These are phyloP conservation scores for Paralagenidium karlingii DNA, from an alignment of 352 stramenopile genomes.

Conservation along the genomic window DNA sequence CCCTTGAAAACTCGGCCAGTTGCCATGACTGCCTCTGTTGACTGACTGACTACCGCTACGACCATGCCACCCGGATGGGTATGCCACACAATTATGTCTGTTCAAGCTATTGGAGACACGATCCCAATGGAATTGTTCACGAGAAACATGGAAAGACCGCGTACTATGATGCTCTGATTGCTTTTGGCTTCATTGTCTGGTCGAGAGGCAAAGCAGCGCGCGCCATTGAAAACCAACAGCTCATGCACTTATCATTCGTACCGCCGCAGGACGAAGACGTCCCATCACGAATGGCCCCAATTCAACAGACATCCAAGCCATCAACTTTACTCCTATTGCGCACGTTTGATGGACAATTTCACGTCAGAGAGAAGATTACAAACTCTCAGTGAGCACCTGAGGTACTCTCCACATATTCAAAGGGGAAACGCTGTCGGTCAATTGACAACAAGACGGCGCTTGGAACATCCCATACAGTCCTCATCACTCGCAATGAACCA, in stretches of 20 bases:
- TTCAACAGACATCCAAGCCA: slow-evolving; percentile 12
- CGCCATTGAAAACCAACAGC: slow-evolving; percentile 74
- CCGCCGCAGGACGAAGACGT: slow-evolving; percentile 12
- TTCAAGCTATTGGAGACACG: slow-evolving; percentile 74
- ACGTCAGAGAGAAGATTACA: slow-evolving; percentile 69
- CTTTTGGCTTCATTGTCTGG: slow-evolving; percentile 29
- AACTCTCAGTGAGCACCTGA: slow-evolving; percentile 58
- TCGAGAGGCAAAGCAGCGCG: slow-evolving; percentile 37
- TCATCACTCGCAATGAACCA: too few species aligned
- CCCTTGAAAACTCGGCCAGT: too few species aligned
- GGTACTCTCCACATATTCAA: slow-evolving; percentile 26
- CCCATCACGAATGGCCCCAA: slow-evolving; percentile 9
- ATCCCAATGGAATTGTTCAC: slow-evolving; percentile 41
- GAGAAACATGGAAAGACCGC: slow-evolving; percentile 37
- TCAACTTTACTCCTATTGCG: slow-evolving; percentile 5
- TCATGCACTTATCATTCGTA: slow-evolving; percentile 9
- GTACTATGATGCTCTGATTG: slow-evolving; percentile 75
- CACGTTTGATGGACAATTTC: slow-evolving; percentile 5
- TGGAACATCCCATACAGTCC: too few species aligned
- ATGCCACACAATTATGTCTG: too few species aligned
- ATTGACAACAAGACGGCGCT: too few species aligned
- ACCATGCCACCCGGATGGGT: too few species aligned
- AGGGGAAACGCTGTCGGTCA: too few species aligned
- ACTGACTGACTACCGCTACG: too few species aligned
- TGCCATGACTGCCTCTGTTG: too few species aligned